Conservation (phyloP, 2,329 filamentous ascomycete species). For the Trichoderma arundinaceum region DNA sequence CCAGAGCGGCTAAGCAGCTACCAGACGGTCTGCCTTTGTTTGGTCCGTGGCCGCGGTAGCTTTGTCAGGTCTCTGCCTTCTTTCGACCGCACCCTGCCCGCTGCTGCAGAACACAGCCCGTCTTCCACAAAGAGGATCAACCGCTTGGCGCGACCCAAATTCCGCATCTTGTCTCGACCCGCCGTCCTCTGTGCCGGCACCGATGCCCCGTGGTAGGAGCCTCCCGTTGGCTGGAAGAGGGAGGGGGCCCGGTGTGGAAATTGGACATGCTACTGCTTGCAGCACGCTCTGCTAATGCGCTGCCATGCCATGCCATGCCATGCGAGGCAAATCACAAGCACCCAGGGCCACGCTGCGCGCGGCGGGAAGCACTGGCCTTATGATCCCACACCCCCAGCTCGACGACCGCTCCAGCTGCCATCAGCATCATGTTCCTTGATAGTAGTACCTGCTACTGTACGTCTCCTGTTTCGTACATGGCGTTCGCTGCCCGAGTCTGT, state of each 20-base stretch:
- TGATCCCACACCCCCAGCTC: conserved; percentile 34
- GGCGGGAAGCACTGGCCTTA: conserved; percentile 25
- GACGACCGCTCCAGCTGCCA: conserved; percentile 22
- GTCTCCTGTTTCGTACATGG: conserved; percentile 27
- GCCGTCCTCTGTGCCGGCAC: conserved; percentile 11
- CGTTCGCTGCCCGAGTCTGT: conserved; percentile 28
- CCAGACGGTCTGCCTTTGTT: neutral
- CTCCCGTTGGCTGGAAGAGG: conserved; percentile 9
- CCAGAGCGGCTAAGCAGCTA: conserved; percentile 5
- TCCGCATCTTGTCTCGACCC: conserved; percentile 7
- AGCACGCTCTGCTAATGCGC: neutral
- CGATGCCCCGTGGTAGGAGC: conserved; percentile 19
- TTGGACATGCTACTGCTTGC: neutral
- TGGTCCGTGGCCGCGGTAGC: conserved; percentile 4
- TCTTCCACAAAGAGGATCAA: conserved; percentile 15
- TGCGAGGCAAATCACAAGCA: conserved; percentile 31
- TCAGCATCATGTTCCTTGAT: conserved; percentile 20
- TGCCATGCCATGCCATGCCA: conserved; percentile 29
- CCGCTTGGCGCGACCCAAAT: conserved; percentile 21
- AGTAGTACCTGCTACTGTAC: conserved; percentile 7
- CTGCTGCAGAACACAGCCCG: conserved; percentile 29
- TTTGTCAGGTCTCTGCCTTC: neutral
- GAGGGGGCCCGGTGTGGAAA: conserved; percentile 17
- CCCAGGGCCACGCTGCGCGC: too few relatives aligned
- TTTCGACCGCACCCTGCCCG: conserved; percentile 1